Evolutionary conservation across 2,329 filamentous ascomycete species (phyloP).

Genomic region (Diatrype stigma): DNA sequence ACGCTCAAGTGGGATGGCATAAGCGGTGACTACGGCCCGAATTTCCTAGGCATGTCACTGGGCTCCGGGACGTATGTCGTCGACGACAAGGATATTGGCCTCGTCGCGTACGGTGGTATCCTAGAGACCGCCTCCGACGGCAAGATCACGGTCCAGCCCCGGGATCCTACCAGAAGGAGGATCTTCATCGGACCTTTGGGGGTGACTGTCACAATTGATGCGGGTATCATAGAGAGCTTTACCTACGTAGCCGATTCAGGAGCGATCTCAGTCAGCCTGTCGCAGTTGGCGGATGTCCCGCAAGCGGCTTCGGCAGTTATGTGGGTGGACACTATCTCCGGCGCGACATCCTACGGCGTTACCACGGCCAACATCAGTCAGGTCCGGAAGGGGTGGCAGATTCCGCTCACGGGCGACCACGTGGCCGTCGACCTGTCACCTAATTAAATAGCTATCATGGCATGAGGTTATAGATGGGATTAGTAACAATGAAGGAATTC

Average conservation of each 20-base stretch:
- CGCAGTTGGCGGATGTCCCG: constrained; percentile 25
- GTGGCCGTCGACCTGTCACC: constrained; percentile 16
- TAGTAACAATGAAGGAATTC: too few species aligned
- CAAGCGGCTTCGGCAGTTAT: constrained; percentile 25
- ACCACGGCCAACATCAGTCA: constrained; percentile 13
- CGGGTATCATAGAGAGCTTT: constrained; percentile 37
- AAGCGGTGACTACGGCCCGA: constrained; percentile 54
- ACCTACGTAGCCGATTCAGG: constrained; percentile 24
- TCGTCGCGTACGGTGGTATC: constrained; percentile 47
- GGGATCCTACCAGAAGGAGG: constrained; percentile 42
- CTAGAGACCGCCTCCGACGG: constrained; percentile 20
- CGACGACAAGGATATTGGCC: constrained; percentile 38
- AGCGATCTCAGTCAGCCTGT: constrained; percentile 25
- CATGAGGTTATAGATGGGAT: not conserved
- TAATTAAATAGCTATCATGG: not conserved
- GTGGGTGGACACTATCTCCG: constrained; percentile 32
- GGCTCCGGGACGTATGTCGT: constrained; percentile 48
- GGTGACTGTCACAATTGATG: constrained; percentile 36
- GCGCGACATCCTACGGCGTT: constrained; percentile 18
- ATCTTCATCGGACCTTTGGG: constrained; percentile 46
- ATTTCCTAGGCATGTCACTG: constrained; percentile 47
- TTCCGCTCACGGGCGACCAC: constrained; percentile 20
- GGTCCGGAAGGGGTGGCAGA: constrained; percentile 24
- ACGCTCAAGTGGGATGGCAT: constrained; percentile 53
- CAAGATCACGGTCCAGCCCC: constrained; percentile 33